A percentile compares a stretch with the other conserved stretches of the same genome.
Conservation (phyloP, 2,329 filamentous ascomycete species). For the Diaporthe caulivora region DNA sequence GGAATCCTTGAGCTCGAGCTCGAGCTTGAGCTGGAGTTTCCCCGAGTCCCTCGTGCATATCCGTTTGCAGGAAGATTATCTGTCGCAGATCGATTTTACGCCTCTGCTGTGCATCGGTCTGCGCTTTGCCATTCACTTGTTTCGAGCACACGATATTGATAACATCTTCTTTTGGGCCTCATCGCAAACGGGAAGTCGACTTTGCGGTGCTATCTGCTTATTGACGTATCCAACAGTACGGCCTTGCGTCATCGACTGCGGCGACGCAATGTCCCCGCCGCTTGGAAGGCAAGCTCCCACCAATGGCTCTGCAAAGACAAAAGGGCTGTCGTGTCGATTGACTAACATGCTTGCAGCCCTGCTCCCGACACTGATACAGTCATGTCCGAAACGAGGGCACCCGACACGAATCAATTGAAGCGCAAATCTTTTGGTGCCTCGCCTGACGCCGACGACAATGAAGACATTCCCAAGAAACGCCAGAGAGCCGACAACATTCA, state of each 20-base stretch:
- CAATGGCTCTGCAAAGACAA: background rate
- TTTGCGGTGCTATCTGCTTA: background rate
- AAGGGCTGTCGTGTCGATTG: background rate
- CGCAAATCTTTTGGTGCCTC: slow-evolving; percentile 36
- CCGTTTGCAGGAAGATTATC: slow-evolving; percentile 12
- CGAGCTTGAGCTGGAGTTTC: slow-evolving; percentile 13
- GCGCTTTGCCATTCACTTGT: background rate
- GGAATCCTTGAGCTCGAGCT: slow-evolving; percentile 28
- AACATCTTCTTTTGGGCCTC: background rate
- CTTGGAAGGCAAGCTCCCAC: slow-evolving; percentile 3
- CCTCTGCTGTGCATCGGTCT: background rate
- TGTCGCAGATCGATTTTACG: background rate
- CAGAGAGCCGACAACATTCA: slow-evolving; percentile 1
- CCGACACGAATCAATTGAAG: slow-evolving; percentile 35
- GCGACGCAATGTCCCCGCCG: slow-evolving; percentile 13
- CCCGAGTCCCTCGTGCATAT: background rate
- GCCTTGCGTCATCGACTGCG: background rate
- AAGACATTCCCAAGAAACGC: slow-evolving; percentile 37
- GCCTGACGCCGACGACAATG: slow-evolving; percentile 21
- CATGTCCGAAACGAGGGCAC: slow-evolving; percentile 1
- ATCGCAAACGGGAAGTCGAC: background rate
- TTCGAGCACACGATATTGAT: background rate
- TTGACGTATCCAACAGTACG: background rate
- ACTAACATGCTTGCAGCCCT: slow-evolving; percentile 7
- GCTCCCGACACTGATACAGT: background rate